Conservation (phyloP, 2,329 filamentous ascomycete species). For the Paecilomyces sp. region DNA sequence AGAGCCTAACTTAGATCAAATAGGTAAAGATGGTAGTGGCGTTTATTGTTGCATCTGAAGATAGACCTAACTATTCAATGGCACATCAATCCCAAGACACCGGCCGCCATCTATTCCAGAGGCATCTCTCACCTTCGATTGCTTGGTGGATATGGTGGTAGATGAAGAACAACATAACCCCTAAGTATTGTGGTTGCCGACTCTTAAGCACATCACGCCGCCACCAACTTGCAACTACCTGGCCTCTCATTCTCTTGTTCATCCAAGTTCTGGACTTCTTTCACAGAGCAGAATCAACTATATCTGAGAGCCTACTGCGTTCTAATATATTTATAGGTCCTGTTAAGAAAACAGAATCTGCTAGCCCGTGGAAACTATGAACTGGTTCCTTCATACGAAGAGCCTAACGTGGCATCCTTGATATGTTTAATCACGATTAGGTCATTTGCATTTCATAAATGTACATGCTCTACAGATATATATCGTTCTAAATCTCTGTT, state of each 20-base stretch:
- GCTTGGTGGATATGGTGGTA: not conserved
- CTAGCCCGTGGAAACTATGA: too few relatives aligned
- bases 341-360: too few relatives aligned
- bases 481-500: not conserved
- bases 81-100: not conserved
- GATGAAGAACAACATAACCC: too few relatives aligned
- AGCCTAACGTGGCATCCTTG: not conserved
- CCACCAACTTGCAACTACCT: too few relatives aligned
- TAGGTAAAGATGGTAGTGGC: not conserved
- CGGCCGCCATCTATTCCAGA: not conserved
- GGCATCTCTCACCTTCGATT: not conserved
- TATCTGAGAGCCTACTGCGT: too few relatives aligned
- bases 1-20: not conserved
- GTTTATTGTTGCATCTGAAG: not conserved
- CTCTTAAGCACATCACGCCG: too few relatives aligned
- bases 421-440: not conserved
- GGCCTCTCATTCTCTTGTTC: too few relatives aligned
- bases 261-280: too few relatives aligned
- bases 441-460: not conserved
- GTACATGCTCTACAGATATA: not conserved
- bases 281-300: too few relatives aligned
- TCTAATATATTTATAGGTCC: too few relatives aligned
- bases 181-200: too few relatives aligned
- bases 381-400: not conserved
- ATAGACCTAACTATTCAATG: not conserved